A percentile compares a stretch with the other conserved stretches of the same genome.
Evolutionary conservation across 2,329 filamentous ascomycete genomes (phyloP).

Genomic region (Aspergillus carbonarius): DNA sequence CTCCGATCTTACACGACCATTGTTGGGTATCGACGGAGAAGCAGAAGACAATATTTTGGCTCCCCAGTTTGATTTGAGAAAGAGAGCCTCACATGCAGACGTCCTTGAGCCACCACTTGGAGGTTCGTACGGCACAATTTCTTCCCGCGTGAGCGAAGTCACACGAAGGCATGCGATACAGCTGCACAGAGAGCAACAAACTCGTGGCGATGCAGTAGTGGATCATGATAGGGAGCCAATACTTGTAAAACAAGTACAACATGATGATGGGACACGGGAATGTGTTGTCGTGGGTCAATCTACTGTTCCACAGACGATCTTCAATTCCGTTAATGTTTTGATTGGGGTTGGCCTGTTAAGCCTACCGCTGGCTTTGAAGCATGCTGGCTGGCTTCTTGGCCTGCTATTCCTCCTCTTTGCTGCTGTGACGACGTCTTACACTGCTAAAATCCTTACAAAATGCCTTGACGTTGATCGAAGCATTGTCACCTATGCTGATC

Average conservation of each 20-base stretch:
- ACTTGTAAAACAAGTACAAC: constrained; percentile 84
- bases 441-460: constrained; percentile 77
- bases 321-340: constrained; percentile 93
- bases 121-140: constrained; percentile 60
- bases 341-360: constrained; percentile 89
- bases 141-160: constrained; percentile 57
- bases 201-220: constrained; percentile 44
- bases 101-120: constrained; percentile 58
- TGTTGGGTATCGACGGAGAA: constrained; percentile 33
- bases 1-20: constrained; percentile 27
- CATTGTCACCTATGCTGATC: constrained; percentile 89
- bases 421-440: constrained; percentile 77
- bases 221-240: constrained; percentile 69
- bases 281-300: constrained; percentile 86
- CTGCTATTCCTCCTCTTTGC: constrained; percentile 71
- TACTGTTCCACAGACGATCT: constrained; percentile 92
- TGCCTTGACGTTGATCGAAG: constrained; percentile 84
- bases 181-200: constrained; percentile 53
- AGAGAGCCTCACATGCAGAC: constrained; percentile 18
- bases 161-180: constrained; percentile 57
- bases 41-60: constrained; percentile 20
- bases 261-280: constrained; percentile 77
- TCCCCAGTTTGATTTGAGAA: constrained; percentile 18
- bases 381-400: constrained; percentile 85
- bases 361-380: constrained; percentile 81